These are phyloP conservation scores for Boletus semigastroideus DNA, from an alignment of 1,284 basidiomycete species.

Conservation along the genomic window DNA sequence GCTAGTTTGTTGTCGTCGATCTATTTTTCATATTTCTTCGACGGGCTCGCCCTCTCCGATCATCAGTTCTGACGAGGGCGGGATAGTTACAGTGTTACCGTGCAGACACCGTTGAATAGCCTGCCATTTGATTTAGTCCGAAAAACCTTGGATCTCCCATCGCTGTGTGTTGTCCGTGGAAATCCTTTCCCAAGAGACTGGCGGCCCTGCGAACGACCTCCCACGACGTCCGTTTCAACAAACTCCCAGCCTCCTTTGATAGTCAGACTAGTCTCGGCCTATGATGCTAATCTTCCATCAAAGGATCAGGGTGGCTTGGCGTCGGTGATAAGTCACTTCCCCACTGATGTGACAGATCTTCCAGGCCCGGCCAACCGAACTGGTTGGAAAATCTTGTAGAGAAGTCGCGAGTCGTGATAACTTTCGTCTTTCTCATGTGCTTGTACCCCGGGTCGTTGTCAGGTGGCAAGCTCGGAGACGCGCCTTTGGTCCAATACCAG, in stretches of 20 bases:
- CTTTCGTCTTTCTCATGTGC: background rate
- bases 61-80: background rate
- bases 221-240: background rate
- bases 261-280: background rate
- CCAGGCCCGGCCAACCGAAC: background rate
- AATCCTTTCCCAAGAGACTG: background rate
- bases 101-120: constrained; percentile 2
- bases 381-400: background rate
- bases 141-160: no score
- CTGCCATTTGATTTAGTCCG: constrained; percentile 8
- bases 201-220: background rate
- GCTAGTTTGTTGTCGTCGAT: constrained; percentile 11
- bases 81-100: constrained; percentile 1
- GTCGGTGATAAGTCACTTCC: background rate
- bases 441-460: background rate
- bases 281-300: background rate
- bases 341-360: background rate
- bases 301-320: background rate
- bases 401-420: no score
- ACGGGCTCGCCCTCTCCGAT: background rate
- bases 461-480: no score
- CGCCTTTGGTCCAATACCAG: background rate
- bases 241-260: background rate
- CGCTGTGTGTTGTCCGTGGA: no score
- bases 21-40: constrained; percentile 1